Evolutionary conservation across 2,329 filamentous ascomycete species (phyloP), one percentile per base, ranked within the genome.

Genomic region (Colletotrichum echinochloae): DNA sequence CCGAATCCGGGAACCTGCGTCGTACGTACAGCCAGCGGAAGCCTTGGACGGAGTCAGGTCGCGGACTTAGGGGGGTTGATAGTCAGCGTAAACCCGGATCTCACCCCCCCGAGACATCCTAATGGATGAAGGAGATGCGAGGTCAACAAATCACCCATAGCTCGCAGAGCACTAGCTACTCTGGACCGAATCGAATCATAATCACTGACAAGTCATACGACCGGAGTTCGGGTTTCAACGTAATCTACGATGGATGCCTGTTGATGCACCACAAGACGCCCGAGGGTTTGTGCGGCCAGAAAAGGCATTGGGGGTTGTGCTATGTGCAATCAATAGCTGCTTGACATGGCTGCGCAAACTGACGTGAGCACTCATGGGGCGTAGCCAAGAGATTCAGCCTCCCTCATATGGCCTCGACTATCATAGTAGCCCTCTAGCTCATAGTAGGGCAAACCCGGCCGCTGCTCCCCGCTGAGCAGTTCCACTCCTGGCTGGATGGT

Each of bases 401-500:
- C 54, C 7, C 26, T 48, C 18, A 16, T 30, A 7, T 14, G 26
- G n/a, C 37, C 28, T 18, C 41, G 46, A 14, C 12, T 16, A 11
- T 65, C 46, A 23, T 39, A 44, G 6, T 70, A 52, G 2, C 33
- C 49, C 3, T 67, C 57, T 30, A 41, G 2, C 3, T 23, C 59
- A 20, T 55, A 54, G 3, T 26, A 54, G 5, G 41, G 9, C 28
- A 62, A 6, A 18, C 30, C 56, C 1, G 28, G 14, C 20, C 59
- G 51, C 44, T 62, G 64, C 6, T n/a, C n/a, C n/a, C 16, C 52
- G 4, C 30, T 9, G 11, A 63, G 55, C 18, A 59, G 5, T 4
- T 60, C 57, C 52, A 71, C 49, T 1, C 41, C 49, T 6, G 68
- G 68, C n/a, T 62, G 52, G 14, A 63, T 23, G 11, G 44, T 57